Evolutionary conservation across 1,139 yeast genomes (phyloP), one percentile per base, ranked within the genome.

Genomic region (Kluyveromyces sp.): DNA sequence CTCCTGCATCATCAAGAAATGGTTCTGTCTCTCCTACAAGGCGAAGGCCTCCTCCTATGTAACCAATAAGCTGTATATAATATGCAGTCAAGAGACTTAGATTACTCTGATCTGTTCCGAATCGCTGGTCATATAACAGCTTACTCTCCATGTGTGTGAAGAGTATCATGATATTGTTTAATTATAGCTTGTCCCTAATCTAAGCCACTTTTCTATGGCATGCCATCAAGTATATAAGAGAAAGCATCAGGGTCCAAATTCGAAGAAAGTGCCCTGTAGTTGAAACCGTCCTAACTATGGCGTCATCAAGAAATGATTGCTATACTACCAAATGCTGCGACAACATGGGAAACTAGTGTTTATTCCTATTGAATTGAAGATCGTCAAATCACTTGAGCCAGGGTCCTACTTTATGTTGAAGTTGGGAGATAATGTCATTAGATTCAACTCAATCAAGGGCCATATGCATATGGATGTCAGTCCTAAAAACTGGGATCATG

Each of bases 11-110:
- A 11, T 36, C 45, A 51, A 44, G 61, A 42, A 48, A 60, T 51
- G 28, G 44, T 18, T 50, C 59, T 4, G 26, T 35, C 7, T 50
- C 58, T 4, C 55, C 60, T 15, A 33, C 40, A 3, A 47, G 58
- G 16, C 50, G 58, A 39, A 51, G 54, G 44, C 55, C 57, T 19
- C 59, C 58, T 3, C 61, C 63, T 22, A 56, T 57, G 36, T 33
- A n/a, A 33, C 7, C 13, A 34, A 9, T 16, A 15, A 2, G 16
- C 17, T 13, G 35, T 17, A 32, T 12, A 32, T 32, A n/a, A n/a
- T n/a, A n/a, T n/a, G n/a, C n/a, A n/a, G n/a, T n/a, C n/a, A n/a
- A 30, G 15, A 30, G 29, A 8, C 29, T 25, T 25, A 12, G 29
- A 25, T n/a, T n/a, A n/a, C n/a, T n/a, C n/a, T n/a, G n/a, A n/a